A percentile compares a stretch with the other conserved stretches of the same genome.
phyloP scores from a whole-genome alignment of 2,329 filamentous ascomycete species.

The Aspergillus sp. region DNA sequence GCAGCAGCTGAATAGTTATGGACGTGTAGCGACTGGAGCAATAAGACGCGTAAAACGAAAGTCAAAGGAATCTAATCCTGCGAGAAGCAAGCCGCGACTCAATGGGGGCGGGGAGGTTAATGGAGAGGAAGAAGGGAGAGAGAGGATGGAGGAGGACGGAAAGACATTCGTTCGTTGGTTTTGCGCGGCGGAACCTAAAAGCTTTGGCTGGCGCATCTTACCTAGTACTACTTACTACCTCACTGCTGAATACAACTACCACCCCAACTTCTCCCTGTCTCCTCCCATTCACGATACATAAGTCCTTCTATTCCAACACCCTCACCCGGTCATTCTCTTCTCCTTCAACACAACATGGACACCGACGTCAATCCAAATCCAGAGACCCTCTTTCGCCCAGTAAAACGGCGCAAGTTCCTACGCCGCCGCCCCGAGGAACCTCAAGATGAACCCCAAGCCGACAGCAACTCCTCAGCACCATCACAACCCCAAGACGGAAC shows the following conservation, averaged over 20 bases:
- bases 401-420: constrained; percentile 51
- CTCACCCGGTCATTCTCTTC: neutral
- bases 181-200: constrained; percentile 5
- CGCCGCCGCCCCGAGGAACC: constrained; percentile 39
- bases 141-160: neutral
- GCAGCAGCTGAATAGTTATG: neutral
- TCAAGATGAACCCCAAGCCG: constrained; percentile 7
- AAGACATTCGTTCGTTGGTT: neutral
- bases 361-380: constrained; percentile 19
- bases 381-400: constrained; percentile 45
- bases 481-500: constrained; percentile 8
- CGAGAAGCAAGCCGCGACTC: neutral
- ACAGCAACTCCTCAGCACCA: constrained; percentile 10
- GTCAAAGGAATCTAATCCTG: neutral
- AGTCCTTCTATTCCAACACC: neutral
- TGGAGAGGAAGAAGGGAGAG: neutral
- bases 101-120: neutral
- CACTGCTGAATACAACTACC: too few relatives aligned
- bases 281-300: neutral
- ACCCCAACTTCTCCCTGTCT: neutral
- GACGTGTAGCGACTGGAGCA: neutral
- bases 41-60: neutral
- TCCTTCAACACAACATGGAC: constrained; percentile 23
- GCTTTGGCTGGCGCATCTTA: neutral
- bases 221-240: too few relatives aligned